Conservation (phyloP, 306 rosid species). For the Alnus glutinosa region DNA sequence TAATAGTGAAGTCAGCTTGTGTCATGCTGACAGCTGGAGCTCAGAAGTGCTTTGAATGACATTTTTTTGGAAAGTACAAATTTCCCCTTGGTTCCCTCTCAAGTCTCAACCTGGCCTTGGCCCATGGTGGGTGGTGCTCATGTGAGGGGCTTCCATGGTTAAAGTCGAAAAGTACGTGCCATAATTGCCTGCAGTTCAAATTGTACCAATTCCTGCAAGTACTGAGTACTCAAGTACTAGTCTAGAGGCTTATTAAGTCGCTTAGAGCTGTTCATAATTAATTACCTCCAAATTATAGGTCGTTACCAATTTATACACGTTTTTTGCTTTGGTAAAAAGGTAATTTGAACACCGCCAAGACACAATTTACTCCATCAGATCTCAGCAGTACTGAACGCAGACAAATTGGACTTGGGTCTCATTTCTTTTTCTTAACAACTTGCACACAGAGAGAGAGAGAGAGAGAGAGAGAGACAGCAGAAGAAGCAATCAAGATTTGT, state of each 20-base stretch:
- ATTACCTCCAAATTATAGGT: neutral
- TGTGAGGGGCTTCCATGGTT: conserved; percentile 14
- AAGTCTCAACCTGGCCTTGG: neutral
- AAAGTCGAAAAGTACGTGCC: neutral
- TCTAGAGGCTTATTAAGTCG: too few species aligned
- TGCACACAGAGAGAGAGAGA: too few species aligned
- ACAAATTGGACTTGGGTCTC: neutral
- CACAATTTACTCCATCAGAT: neutral
- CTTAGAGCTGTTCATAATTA: neutral
- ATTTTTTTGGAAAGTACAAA: conserved; percentile 14
- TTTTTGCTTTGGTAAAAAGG: too few species aligned
- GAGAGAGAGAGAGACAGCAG: too few species aligned
- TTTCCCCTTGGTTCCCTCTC: neutral
- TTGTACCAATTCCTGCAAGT: neutral
- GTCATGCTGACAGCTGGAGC: conserved; percentile 48
- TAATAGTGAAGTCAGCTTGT: conserved; percentile 35
- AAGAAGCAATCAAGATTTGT: neutral
- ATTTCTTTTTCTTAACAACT: too few species aligned
- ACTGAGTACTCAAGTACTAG: too few species aligned
- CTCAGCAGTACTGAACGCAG: neutral
- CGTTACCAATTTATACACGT: neutral
- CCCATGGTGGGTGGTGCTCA: conserved; percentile 1
- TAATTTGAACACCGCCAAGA: too few species aligned
- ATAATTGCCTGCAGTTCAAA: neutral
- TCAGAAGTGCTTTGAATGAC: neutral